phyloP scores from a whole-genome alignment of 2,329 filamentous ascomycete genomes.

The Sclerotinia sclerotiorum region DNA sequence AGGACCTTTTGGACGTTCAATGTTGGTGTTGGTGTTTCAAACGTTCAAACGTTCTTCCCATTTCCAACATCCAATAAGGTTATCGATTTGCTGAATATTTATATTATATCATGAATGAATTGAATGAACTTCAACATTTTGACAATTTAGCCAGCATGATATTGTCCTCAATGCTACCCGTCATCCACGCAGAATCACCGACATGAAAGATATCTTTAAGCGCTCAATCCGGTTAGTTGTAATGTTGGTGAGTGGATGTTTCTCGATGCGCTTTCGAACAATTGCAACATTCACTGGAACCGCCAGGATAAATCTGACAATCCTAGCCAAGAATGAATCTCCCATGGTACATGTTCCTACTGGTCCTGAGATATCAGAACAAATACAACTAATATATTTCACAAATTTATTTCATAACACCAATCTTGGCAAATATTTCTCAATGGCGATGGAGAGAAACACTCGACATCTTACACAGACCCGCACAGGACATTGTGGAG shows the following conservation, averaged over 20 bases:
- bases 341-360: background rate
- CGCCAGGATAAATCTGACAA: background rate
- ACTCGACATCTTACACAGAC: background rate
- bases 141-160: background rate
- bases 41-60: background rate
- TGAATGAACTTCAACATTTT: background rate
- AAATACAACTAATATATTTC: background rate
- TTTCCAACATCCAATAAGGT: background rate
- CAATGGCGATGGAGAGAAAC: background rate
- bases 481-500: background rate
- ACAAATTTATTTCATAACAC: background rate
- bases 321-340: background rate
- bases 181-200: background rate
- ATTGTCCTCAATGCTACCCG: background rate
- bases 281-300: background rate
- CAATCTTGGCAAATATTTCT: background rate
- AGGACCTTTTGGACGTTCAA: background rate
- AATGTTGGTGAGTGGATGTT: background rate
- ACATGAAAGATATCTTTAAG: background rate
- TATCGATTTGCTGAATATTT: too few species aligned
- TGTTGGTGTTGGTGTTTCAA: background rate
- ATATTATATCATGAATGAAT: background rate
- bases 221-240: background rate
- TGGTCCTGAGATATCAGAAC: background rate
- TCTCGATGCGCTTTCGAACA: background rate